Base-by-base conservation (phyloP, 1,284 basidiomycete species). In the Cystobasidium sp. region DNA sequence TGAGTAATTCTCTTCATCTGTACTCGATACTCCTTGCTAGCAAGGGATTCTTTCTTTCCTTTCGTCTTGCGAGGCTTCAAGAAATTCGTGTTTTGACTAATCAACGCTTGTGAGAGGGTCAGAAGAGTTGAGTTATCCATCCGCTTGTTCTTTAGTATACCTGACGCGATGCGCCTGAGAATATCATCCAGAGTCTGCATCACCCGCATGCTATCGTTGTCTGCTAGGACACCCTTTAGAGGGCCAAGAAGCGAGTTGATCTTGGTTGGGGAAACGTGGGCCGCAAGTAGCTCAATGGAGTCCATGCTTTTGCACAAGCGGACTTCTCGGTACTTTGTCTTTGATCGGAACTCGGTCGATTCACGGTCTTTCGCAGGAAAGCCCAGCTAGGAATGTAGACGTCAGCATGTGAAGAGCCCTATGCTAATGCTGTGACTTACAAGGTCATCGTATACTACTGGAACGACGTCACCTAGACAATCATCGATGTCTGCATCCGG, bases 271-370 rank as follows among this genome's bases (percentile, higher is more conserved):
- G 90, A 90, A 74, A 94, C 87, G 77, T 88, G 85, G 75, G 89
- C 89, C 3, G 93, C 89, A n/a, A 91, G 84, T 75, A 94, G 87
- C 31, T 89, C 87, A 80, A 96, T 93, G 0, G 91, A 89, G 81
- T 97, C 93, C 58, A 94, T 84, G 4, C 90, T 92, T 80, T 90
- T 90, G 18, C 91, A 89, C 1, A 88, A 85, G 52, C 89, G 87
- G 22, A 95, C 94, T 83, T 97, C 94, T 24, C 90, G 87, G 88
- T 94, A 91, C 83, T 93, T 97, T 18, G 94, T 96, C 84, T 91
- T 93, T 6, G 79, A 72, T 37, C 80, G 78, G 88, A 94, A 97
- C 37, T 91, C 95, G 78, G 96, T 93, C 3, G 90, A 87, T 65
- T 90, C 88, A 0, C 92, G 90, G 80, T 98, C 94, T 81, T 93